Base-by-base conservation (phyloP, 805 yeast genomes). In the Suhomyces sp. region DNA sequence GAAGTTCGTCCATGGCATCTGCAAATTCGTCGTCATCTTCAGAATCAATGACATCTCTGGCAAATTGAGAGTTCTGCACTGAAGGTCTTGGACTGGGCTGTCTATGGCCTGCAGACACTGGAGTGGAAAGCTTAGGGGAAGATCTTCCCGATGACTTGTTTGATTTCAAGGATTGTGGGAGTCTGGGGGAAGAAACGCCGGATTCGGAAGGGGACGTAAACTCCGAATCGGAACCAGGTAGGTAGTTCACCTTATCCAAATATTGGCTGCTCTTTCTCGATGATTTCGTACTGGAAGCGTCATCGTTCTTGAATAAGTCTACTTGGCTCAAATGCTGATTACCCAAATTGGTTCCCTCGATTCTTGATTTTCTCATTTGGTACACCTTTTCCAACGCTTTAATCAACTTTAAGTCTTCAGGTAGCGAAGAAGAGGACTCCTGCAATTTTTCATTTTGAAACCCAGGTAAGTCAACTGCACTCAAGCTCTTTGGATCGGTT, bases 301-400 rank as follows among this genome's bases (percentile, higher is more conserved):
- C 24, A 8, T 46, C 41, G 12, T 9, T 9, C 27, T 38, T 29
- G 19, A 48, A 48, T 36, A 48, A 48, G 26, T 49, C 48, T 27
- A 36, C 45, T n/a, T 36, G 47, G 4, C 54, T 56, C 15, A 53
- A 60, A 1, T 84, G 79, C 1, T 82, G 69, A 52, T 82, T 79
- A 2, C 86, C 86, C 54, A 87, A 79, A 64, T 84, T 88, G 10
- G 87, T 79, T 31, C 96, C 96, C 52, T 82, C 82, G 26, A 87
- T 73, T 61, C 96, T 76, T 4, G 81, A 68, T 52, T 76, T 74
- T 62, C 93, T 78, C 88, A 87, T 83, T 51, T 78, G 73, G 58
- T 82, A 84, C 4, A 88, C 77, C 49, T 73, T 72, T 54, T 85
- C 90, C 44, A 88, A 81, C 50, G 78, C 68, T 35, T 74, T 69